A percentile compares a stretch with the other conserved stretches of the same genome.
Evolutionary conservation across 2,329 filamentous ascomycete genomes (phyloP).

Genomic region (Cryphonectria parasitica): DNA sequence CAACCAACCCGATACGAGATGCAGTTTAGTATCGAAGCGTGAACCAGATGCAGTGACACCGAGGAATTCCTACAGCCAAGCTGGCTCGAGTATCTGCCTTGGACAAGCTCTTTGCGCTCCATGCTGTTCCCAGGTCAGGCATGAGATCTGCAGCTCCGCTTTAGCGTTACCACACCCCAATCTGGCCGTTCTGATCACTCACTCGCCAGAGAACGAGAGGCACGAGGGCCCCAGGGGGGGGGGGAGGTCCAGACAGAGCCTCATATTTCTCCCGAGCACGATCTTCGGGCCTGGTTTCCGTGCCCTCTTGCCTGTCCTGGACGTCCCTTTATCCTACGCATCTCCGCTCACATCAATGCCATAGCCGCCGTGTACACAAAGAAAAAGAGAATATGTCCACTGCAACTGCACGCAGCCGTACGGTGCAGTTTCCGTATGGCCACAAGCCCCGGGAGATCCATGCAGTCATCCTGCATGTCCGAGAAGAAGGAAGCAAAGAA

Average conservation of each 20-base stretch:
- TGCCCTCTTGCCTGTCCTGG: neutral
- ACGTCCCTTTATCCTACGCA: neutral
- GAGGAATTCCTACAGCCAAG: too few relatives aligned
- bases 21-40: neutral
- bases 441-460: neutral
- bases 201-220: neutral
- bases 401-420: neutral
- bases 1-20: neutral
- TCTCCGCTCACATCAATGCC: neutral
- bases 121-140: too few relatives aligned
- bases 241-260: neutral
- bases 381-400: neutral
- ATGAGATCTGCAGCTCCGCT: too few relatives aligned
- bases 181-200: neutral
- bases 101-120: too few relatives aligned
- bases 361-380: neutral
- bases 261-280: neutral
- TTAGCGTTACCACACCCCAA: neutral
- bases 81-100: neutral
- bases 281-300: neutral
- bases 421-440: neutral
- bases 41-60: neutral
- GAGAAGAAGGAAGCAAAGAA: neutral
- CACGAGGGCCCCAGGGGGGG: too few relatives aligned
- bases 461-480: neutral